Evolutionary conservation across 2,329 filamentous ascomycete species (phyloP).

Genomic region (Salinomyces thailandicus): DNA sequence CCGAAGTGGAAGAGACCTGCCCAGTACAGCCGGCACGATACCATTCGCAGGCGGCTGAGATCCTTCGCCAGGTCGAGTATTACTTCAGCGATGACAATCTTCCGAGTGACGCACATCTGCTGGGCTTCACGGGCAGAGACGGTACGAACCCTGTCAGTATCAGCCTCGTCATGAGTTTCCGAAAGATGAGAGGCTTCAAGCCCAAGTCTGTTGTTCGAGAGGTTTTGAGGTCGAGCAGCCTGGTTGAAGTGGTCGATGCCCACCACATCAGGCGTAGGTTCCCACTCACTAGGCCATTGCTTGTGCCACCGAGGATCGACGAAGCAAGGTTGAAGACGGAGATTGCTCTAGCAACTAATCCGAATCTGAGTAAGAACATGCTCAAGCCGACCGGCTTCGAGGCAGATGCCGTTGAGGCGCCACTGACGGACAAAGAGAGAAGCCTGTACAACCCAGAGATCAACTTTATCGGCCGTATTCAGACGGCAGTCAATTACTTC

Average conservation of each 20-base stretch:
- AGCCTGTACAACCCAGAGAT: constrained; percentile 54
- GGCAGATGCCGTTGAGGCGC: constrained; percentile 71
- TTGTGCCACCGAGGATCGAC: constrained; percentile 24
- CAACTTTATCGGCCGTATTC: constrained; percentile 55
- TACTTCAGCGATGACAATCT: constrained; percentile 43
- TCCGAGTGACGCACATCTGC: constrained; percentile 31
- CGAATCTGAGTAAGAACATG: constrained; percentile 33
- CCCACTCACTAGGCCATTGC: constrained; percentile 23
- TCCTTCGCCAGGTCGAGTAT: constrained; percentile 35
- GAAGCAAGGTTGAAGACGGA: constrained; percentile 21
- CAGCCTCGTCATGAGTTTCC: constrained; percentile 34
- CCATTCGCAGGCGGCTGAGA: constrained; percentile 11
- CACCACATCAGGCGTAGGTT: constrained; percentile 34
- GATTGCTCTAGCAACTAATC: constrained; percentile 18
- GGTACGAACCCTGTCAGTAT: constrained; percentile 35
- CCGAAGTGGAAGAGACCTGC: not conserved
- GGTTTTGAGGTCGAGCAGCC: constrained; percentile 32
- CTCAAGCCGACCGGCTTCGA: constrained; percentile 38
- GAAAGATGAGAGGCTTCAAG: constrained; percentile 37
- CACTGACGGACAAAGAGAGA: constrained; percentile 59
- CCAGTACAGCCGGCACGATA: not conserved
- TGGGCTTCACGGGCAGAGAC: constrained; percentile 30
- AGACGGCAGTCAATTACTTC: constrained; percentile 75
- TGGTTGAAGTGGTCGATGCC: constrained; percentile 33
- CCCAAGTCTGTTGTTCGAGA: constrained; percentile 29